Evolutionary conservation across 2,329 filamentous ascomycete genomes (phyloP), one percentile per base, ranked within the genome.

Genomic region (Cytospora piceae): DNA sequence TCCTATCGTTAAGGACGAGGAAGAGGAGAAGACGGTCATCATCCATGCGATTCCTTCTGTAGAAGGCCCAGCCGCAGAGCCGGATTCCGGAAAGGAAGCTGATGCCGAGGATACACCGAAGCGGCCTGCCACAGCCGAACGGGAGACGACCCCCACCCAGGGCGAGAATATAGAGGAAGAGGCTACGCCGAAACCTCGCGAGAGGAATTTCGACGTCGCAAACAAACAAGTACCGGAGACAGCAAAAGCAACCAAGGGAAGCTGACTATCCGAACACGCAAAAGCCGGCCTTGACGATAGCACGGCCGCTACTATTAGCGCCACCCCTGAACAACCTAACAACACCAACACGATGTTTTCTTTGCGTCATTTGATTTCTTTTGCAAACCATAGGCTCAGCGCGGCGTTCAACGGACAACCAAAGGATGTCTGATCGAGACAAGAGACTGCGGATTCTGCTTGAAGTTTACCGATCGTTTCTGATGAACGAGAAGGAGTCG

Each of bases 71-170:
- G 64, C 70, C 9, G 63, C 62, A 8, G 61, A 69, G 37, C 17
- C 37, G 31, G 31, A 39, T 39, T 24, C 31, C 22, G 68, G 69
- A 58, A 69, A 70, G 49, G 12, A 64, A 63, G 17, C 66, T 17
- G 71, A 73, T 53, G 71, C 77, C 49, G 80, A 83, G 42, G 79
- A 78, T 55, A 84, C 82, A 31, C 82, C 82, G 27, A 79, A 79
- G 58, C 79, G 53, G 4, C 53, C 65, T n/a, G 11, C 54, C 17
- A 42, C 55, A 42, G 46, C n/a, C 0, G 60, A 57, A 39, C 60
- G 61, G 42, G 60, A 71, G 4, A 64, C 70, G 22, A 64, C 68
- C 22, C 60, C 67, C 34, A 66, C 71, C 54, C 63, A 67, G 42
- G 67, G 69, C 8, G 70, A 67, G 20, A 70, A 69, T n/a, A 46